Conservation (phyloP, 371 early-diverging fungal species). For the Rhizopus microsporus region DNA sequence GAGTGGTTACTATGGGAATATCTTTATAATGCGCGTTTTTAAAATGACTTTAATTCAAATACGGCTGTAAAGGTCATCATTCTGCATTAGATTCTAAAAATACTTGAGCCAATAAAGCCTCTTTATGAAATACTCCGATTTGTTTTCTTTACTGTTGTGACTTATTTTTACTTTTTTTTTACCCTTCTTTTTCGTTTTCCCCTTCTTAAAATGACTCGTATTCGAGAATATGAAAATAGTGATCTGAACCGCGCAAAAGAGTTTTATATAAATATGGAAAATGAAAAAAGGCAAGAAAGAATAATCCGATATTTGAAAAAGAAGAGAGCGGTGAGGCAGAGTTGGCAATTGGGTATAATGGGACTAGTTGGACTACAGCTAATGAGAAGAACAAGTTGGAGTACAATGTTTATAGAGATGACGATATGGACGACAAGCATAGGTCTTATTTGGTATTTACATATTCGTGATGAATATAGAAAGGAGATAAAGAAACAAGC, state of each 20-base stretch:
- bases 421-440: conserved; percentile 40
- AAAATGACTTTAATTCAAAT: too few relatives aligned
- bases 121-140: too few relatives aligned
- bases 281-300: conserved; percentile 9
- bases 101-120: too few relatives aligned
- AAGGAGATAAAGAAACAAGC: background rate
- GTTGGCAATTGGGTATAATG: conserved; percentile 42
- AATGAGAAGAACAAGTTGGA: background rate
- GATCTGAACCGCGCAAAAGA: conserved; percentile 17
- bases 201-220: conserved; percentile 3
- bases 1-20: too few relatives aligned
- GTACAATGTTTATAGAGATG: conserved; percentile 17
- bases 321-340: conserved; percentile 20
- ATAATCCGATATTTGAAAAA: conserved; percentile 10
- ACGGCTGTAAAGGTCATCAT: too few relatives aligned
- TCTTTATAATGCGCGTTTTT: too few relatives aligned
- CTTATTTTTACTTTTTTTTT: conserved; percentile 1
- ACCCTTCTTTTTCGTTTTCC: conserved; percentile 2
- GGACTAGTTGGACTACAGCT: conserved; percentile 32
- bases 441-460: conserved; percentile 31
- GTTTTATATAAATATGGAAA: conserved; percentile 10
- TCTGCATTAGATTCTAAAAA: too few relatives aligned
- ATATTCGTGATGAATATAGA: conserved; percentile 19
- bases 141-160: too few relatives aligned
- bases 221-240: conserved; percentile 16